Evolutionary conservation across 768 basidiomycete species (phyloP).

Genomic region (Mycena capillaripes): DNA sequence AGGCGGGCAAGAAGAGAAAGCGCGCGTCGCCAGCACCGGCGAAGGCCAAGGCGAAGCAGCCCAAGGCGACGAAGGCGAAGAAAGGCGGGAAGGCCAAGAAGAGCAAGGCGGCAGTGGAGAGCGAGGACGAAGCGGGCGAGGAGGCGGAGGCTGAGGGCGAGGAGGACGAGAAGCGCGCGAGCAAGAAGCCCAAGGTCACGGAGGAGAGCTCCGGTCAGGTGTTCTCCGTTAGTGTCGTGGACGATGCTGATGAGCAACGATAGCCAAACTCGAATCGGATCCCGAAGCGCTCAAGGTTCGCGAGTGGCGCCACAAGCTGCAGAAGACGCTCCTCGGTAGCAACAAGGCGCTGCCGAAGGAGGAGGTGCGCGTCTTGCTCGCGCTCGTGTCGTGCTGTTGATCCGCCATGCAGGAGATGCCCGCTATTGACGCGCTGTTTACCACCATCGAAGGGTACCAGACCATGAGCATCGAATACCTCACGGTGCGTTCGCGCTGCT

Average conservation of each 20-base stretch:
- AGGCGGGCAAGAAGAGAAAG: conserved; percentile 66
- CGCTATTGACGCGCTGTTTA: conserved; percentile 76
- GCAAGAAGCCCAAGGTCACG: conserved; percentile 68
- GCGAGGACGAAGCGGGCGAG: conserved; percentile 65
- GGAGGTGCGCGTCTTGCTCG: neutral
- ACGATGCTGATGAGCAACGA: neutral
- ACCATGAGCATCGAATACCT: conserved; percentile 85
- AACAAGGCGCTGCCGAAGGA: neutral
- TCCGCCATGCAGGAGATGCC: conserved; percentile 41
- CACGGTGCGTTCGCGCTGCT: conserved; percentile 44
- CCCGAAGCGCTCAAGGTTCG: conserved; percentile 79
- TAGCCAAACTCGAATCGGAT: conserved; percentile 71
- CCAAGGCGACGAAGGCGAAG: conserved; percentile 37
- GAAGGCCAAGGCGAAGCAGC: neutral
- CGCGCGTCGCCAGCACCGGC: conserved; percentile 44
- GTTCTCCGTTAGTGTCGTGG: conserved; percentile 48
- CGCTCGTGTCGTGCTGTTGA: neutral
- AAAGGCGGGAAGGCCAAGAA: conserved; percentile 53
- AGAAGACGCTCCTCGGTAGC: conserved; percentile 83
- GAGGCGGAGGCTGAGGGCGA: conserved; percentile 70
- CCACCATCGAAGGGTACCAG: conserved; percentile 81
- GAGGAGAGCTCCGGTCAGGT: conserved; percentile 76
- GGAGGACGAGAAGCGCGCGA: conserved; percentile 59
- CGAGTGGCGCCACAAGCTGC: conserved; percentile 93
- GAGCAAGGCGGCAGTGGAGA: conserved; percentile 54